Conservation (phyloP, 331 rosid genomes). For the Arachis monticola region DNA sequence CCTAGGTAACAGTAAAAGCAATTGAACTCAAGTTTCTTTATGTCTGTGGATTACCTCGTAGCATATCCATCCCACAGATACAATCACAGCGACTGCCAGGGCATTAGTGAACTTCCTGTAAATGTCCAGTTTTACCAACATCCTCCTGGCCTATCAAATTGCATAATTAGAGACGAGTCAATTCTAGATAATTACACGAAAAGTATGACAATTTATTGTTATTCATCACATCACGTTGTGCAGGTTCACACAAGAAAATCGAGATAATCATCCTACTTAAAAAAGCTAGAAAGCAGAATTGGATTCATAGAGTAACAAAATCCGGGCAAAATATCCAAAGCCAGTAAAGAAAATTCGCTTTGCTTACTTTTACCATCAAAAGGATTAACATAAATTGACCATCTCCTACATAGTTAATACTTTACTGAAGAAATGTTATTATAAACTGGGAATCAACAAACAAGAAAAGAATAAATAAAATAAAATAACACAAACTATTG, state of each 20-base stretch:
- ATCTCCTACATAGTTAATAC: not conserved
- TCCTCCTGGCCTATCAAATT: constrained; percentile 76
- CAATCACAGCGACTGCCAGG: constrained; percentile 84
- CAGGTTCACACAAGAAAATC: constrained; percentile 25
- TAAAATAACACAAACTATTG: constrained; percentile 1
- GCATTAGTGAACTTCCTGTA: constrained; percentile 95
- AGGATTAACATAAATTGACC: constrained; percentile 2
- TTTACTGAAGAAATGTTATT: not conserved
- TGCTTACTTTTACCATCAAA: not conserved
- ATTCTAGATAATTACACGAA: constrained; percentile 19
- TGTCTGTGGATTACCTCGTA: constrained; percentile 74
- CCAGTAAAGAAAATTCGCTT: constrained; percentile 5
- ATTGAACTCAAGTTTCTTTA: not conserved
- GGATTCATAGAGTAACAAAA: not conserved
- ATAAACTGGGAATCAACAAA: constrained; percentile 23
- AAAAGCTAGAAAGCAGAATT: constrained; percentile 20
- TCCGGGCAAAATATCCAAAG: not conserved
- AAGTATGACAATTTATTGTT: constrained; percentile 1
- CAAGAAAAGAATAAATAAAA: constrained; percentile 31
- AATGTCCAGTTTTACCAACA: constrained; percentile 89
- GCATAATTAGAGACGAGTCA: constrained; percentile 34
- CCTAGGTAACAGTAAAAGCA: constrained; percentile 26
- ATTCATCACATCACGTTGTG: constrained; percentile 6
- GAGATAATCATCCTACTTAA: constrained; percentile 15
- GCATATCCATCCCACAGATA: constrained; percentile 96